Evolutionary conservation across 371 early-diverging fungal species (phyloP).

Genomic region (Saksenaea oblongispora): DNA sequence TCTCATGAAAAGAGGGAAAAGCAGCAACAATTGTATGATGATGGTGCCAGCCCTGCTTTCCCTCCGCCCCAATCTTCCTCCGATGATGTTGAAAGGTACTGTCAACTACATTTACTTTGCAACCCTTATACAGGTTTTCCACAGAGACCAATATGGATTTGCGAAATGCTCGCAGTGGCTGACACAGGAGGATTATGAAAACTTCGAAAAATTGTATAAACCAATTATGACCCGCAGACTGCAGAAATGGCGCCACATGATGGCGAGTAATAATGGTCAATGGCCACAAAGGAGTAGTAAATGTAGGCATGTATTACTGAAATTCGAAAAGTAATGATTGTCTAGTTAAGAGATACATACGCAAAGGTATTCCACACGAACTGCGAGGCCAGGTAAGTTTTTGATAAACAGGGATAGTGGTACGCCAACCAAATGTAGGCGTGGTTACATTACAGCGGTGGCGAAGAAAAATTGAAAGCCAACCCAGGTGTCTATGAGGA

Average conservation of each 20-base stretch:
- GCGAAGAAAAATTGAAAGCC: conserved; percentile 59
- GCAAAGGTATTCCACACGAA: conserved; percentile 85
- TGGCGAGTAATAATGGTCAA: conserved; percentile 56
- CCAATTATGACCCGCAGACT: conserved; percentile 59
- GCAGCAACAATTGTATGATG: conserved; percentile 12
- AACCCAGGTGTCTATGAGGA: conserved; percentile 66
- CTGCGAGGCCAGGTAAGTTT: conserved; percentile 66
- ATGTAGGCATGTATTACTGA: conserved; percentile 34
- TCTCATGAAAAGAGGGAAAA: neutral
- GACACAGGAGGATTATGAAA: conserved; percentile 53
- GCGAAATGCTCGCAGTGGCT: conserved; percentile 64
- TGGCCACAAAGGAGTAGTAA: conserved; percentile 61
- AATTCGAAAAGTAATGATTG: neutral
- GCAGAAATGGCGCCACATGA: conserved; percentile 62
- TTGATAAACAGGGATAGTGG: neutral
- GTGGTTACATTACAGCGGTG: conserved; percentile 88
- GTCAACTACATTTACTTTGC: neutral
- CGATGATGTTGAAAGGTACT: conserved; percentile 3
- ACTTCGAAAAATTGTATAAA: conserved; percentile 61
- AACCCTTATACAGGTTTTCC: neutral
- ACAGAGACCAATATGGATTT: conserved; percentile 72
- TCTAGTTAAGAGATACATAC: conserved; percentile 76
- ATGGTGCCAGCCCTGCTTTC: conserved; percentile 7
- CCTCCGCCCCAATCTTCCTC: conserved; percentile 14
- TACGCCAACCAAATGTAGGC: conserved; percentile 33